Evolutionary conservation across 2,329 filamentous ascomycete species (phyloP), one percentile per base, ranked within the genome.

Genomic region (Alternaria ventricosa): DNA sequence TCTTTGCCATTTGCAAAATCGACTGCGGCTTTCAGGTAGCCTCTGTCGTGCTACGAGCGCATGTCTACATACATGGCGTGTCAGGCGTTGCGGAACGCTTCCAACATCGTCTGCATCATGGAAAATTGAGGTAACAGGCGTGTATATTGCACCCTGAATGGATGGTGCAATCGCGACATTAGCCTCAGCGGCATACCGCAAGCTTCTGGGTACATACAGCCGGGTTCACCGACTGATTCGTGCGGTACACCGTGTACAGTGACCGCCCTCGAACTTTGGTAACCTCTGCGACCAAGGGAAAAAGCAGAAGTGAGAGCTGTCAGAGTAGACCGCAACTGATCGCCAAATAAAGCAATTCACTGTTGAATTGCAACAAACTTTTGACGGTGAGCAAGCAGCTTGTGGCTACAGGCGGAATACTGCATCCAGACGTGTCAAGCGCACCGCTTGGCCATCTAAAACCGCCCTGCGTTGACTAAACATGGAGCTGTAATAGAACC

Each of bases 251-350:
- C 60, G 60, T 60, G 54, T 28, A 55, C 56, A 33, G 56, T 63
- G 60, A 63, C 56, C 43, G 50, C 9, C 33, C 45, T 27, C 7
- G 36, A 28, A 46, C 25, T 51, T 47, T 59, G 55, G 43, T 46
- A 53, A 49, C 51, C 55, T 56, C 49, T 8, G 33, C n/a, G 57
- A 61, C 25, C 18, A 43, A 33, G n/a, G n/a, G 44, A 56, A 61
- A 61, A 61, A 61, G 57, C 62, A 63, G 28, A 59, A 43, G n/a
- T 55, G 27, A 46, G 36, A 57, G 60, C 46, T 62, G 60, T 57
- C 61, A 58, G 46, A 56, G 60, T 61, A 60, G 66, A 68, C 63
- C 57, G 64, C 60, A 55, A 64, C 55, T 68, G 63, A 66, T 68
- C 63, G 63, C 54, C 63, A 30, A 58, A 36, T 27, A 61, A 49